phyloP scores from a whole-genome alignment of 2,329 filamentous ascomycete species.

The Lasiodiplodia sp. region DNA sequence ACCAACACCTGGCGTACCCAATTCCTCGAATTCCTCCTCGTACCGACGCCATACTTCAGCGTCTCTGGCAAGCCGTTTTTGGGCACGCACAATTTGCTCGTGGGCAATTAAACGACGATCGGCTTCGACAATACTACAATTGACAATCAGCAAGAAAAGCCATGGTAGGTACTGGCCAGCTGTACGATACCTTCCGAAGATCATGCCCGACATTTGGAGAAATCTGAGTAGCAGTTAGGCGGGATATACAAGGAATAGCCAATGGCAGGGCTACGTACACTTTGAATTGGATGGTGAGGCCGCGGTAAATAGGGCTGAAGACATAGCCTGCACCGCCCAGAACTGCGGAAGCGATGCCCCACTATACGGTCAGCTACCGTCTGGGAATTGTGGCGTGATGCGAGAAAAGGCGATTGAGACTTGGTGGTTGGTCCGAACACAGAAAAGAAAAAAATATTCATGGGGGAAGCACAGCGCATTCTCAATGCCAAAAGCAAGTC shows the following conservation, averaged over 20 bases:
- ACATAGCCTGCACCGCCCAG: conserved; percentile 68
- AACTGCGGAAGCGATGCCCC: conserved; percentile 71
- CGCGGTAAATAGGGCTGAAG: conserved; percentile 75
- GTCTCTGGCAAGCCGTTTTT: conserved; percentile 69
- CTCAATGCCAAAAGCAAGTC: background rate
- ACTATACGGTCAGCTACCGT: conserved; percentile 51
- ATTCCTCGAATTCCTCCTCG: conserved; percentile 65
- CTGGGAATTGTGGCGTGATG: background rate
- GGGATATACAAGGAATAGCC: too few relatives aligned
- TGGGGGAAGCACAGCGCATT: too few relatives aligned
- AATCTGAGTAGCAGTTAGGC: conserved; percentile 62
- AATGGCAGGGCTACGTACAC: conserved; percentile 61
- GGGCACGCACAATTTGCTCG: conserved; percentile 69
- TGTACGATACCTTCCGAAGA: conserved; percentile 61
- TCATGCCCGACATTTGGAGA: conserved; percentile 85
- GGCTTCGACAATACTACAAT: conserved; percentile 63
- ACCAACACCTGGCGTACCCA: conserved; percentile 37
- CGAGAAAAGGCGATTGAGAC: background rate
- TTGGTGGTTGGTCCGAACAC: background rate
- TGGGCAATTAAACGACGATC: conserved; percentile 72
- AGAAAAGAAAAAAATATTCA: too few relatives aligned
- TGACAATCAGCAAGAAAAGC: background rate
- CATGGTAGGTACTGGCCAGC: background rate
- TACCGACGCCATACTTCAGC: conserved; percentile 73
- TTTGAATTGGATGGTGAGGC: conserved; percentile 78